Base-by-base conservation (phyloP, 768 basidiomycete genomes). In the Amanita pseudoporphyria region DNA sequence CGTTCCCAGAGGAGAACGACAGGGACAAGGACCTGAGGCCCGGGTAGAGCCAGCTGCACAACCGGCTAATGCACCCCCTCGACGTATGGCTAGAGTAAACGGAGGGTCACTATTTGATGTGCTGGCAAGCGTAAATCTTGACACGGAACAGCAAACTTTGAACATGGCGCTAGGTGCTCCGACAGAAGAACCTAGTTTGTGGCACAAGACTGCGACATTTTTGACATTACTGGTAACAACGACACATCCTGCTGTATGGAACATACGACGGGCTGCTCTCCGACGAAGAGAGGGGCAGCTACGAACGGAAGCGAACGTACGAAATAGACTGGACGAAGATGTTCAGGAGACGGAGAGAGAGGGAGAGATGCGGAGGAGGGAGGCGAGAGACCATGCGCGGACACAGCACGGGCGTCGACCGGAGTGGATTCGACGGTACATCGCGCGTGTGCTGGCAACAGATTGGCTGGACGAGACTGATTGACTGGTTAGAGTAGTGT, bases 171-270 rank as follows among this genome's bases (percentile, higher is more conserved):
- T 62, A 7, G 64, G 59, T 1, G 54, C 56, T 12, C 57, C 62
- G n/a, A 51, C 54, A 6, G 58, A 71, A 16, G 72, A 75, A 45
- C 82, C 82, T 9, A 62, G 65, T 19, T 49, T 82, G 4, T 56
- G 67, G 7, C 78, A 74, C 58, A 82, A 78, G 57, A 49, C 66
- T 19, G 61, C 63, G 38, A 73, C 76, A 7, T 86, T 88, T 58
- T 53, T 78, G 26, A 65, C 68, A 26, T 64, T 88, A 30, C 64
- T 87, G 36, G 31, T 80, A 24, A 66, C 76, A 28, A 86, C 84
- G 13, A 60, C 84, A 31, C 80, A 87, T 59, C 86, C 86, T 4
- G 85, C 84, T 33, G 69, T 85, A 35, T 87, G 85, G 78, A 80
- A 87, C 58, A 74, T 78, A 52, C 70, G 86, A 57, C 68, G 84